Evolutionary conservation across 768 basidiomycete genomes (phyloP).

Genomic region (Mycena vitilis): DNA sequence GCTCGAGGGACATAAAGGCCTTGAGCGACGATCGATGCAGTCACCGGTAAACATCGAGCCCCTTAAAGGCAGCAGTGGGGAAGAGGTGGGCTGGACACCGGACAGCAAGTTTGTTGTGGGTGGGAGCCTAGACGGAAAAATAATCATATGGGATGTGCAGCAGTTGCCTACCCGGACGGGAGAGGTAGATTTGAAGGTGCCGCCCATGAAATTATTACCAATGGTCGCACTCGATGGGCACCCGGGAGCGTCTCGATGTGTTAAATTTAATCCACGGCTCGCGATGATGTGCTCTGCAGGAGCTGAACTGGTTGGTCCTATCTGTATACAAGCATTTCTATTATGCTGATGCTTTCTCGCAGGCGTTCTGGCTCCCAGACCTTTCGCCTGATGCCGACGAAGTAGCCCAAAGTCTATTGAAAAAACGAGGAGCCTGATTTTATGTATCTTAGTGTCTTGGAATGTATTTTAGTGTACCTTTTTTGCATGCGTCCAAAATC

Average conservation of each 20-base stretch:
- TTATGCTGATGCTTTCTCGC: conserved; percentile 23
- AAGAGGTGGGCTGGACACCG: conserved; percentile 94
- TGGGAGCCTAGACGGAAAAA: conserved; percentile 86
- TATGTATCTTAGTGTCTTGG: neutral
- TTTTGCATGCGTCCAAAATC: neutral
- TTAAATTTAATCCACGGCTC: conserved; percentile 89
- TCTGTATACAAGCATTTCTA: conserved; percentile 21
- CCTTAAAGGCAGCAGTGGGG: conserved; percentile 84
- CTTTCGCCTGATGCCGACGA: conserved; percentile 76
- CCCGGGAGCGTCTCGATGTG: conserved; percentile 85
- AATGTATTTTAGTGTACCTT: conserved; percentile 12
- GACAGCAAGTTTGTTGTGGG: conserved; percentile 92
- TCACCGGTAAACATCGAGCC: conserved; percentile 71
- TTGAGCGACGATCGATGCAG: conserved; percentile 75
- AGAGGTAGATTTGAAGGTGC: conserved; percentile 64
- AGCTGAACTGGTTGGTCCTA: conserved; percentile 75
- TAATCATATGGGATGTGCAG: conserved; percentile 90
- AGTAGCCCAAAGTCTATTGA: conserved; percentile 75
- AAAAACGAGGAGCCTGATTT: conserved; percentile 53
- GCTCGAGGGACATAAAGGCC: conserved; percentile 84
- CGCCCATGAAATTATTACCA: conserved; percentile 59
- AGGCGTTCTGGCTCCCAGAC: conserved; percentile 67
- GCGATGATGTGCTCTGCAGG: conserved; percentile 92
- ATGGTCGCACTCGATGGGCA: conserved; percentile 76
- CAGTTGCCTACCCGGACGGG: conserved; percentile 65